Conservation (phyloP, 2,329 filamentous ascomycete species). For the Plenodomus tracheiphilus region DNA sequence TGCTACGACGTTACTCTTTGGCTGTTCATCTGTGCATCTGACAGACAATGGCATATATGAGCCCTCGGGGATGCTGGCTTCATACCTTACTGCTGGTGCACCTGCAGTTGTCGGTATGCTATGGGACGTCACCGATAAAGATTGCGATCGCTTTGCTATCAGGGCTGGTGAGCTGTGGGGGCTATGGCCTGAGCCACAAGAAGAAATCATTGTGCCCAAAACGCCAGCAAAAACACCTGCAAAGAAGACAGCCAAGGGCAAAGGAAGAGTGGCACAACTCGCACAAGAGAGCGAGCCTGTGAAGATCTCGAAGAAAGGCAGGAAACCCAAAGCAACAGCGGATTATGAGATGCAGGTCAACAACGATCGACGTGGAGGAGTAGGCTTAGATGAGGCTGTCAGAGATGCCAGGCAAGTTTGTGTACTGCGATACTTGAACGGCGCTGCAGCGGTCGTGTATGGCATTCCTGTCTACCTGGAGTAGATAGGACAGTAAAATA, state of each 20-base stretch:
- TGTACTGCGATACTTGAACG: slow-evolving; percentile 87
- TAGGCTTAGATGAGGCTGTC: slow-evolving; percentile 76
- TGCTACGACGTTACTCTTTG: slow-evolving; percentile 87
- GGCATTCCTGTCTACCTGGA: slow-evolving; percentile 86
- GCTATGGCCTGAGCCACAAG: slow-evolving; percentile 57
- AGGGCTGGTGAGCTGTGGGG: slow-evolving; percentile 86
- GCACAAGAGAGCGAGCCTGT: slow-evolving; percentile 30
- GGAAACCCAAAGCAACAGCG: slow-evolving; percentile 31
- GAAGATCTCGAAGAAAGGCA: slow-evolving; percentile 22
- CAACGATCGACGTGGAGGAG: slow-evolving; percentile 29
- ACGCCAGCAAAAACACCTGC: slow-evolving; percentile 21
- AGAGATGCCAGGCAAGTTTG: slow-evolving; percentile 75
- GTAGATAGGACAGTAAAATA: slow-evolving; percentile 12
- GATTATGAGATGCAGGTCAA: slow-evolving; percentile 28
- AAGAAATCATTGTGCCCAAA: slow-evolving; percentile 25
- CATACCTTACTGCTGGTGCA: slow-evolving; percentile 80
- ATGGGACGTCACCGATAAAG: slow-evolving; percentile 97
- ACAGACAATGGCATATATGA: slow-evolving; percentile 80
- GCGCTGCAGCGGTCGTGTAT: slow-evolving; percentile 91
- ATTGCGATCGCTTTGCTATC: slow-evolving; percentile 91
- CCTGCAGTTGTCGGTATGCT: slow-evolving; percentile 89
- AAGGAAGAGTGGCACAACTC: slow-evolving; percentile 30
- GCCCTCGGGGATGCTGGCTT: slow-evolving; percentile 84
- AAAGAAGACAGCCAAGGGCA: slow-evolving; percentile 35
- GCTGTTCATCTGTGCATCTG: slow-evolving; percentile 84